Evolutionary conservation across 179 eudicot species (phyloP).

Genomic region (Silene vulgaris): DNA sequence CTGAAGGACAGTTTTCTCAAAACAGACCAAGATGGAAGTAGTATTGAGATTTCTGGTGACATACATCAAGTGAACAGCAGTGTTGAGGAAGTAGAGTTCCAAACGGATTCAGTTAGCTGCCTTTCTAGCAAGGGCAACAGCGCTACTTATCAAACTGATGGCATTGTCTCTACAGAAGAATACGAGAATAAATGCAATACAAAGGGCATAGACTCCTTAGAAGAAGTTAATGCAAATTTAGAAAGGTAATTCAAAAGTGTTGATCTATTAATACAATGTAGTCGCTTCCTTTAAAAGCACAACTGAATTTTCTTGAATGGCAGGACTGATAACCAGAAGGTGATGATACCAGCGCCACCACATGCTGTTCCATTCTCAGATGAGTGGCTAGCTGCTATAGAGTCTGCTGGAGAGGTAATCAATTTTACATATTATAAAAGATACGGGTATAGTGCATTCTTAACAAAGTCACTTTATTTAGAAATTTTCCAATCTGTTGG

Average conservation of each 20-base stretch:
- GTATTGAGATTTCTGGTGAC: constrained; percentile 15
- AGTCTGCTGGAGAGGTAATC: constrained; percentile 94
- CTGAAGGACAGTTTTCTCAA: constrained; percentile 16
- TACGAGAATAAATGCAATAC: constrained; percentile 20
- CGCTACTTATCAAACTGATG: constrained; percentile 7
- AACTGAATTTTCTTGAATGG: constrained; percentile 18
- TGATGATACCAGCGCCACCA: constrained; percentile 33
- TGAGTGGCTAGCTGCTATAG: constrained; percentile 94
- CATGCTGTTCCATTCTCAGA: constrained; percentile 86
- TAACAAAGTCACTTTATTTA: neutral
- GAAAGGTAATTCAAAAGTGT: constrained; percentile 28
- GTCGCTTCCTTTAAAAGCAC: neutral
- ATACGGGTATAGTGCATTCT: neutral
- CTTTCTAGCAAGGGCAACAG: neutral
- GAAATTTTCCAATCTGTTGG: neutral
- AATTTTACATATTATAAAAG: neutral
- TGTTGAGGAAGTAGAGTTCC: constrained; percentile 19
- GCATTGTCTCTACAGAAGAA: constrained; percentile 21
- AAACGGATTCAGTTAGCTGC: constrained; percentile 16
- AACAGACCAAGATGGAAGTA: constrained; percentile 17
- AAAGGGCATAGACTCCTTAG: constrained; percentile 20
- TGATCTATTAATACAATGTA: neutral
- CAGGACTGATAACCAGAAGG: constrained; percentile 41
- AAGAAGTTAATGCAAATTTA: constrained; percentile 24
- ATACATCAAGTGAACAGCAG: constrained; percentile 16